Percentiles rank a stretch among this genome's conserved stretches.
Evolutionary conservation across 1,284 basidiomycete genomes (phyloP).

Genomic region (Sanghuangporus sanghuang): DNA sequence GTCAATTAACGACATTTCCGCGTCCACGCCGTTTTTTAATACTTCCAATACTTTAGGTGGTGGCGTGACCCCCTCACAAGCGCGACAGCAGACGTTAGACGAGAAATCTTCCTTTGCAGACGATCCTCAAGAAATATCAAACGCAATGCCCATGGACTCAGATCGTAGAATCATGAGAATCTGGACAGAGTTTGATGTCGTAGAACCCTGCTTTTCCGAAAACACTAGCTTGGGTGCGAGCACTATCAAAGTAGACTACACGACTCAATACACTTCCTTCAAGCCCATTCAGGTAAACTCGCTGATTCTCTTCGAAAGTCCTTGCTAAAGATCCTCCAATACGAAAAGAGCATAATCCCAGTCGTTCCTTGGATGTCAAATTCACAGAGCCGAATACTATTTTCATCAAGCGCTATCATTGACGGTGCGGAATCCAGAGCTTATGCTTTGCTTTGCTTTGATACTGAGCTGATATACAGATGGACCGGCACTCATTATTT

Average conservation of each 20-base stretch:
- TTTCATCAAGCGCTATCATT: neutral
- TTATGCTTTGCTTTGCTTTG: neutral
- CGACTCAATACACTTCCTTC: conserved; percentile 33
- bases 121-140: conserved; percentile 25
- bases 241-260: conserved; percentile 52
- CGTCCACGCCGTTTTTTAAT: conserved; percentile 38
- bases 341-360: conserved; percentile 66
- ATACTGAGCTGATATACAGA: conserved; percentile 37
- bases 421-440: neutral
- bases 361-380: conserved; percentile 73
- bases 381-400: conserved; percentile 20
- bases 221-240: conserved; percentile 45
- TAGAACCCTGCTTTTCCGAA: conserved; percentile 63
- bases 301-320: neutral
- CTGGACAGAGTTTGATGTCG: conserved; percentile 77
- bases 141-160: conserved; percentile 64
- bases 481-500: conserved; percentile 74
- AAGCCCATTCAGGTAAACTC: conserved; percentile 56
- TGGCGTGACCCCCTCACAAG: conserved; percentile 27
- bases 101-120: conserved; percentile 24
- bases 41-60: conserved; percentile 30
- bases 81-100: conserved; percentile 24
- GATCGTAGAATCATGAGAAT: conserved; percentile 73
- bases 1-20: conserved; percentile 68
- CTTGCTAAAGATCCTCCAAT: neutral